A percentile compares a stretch with the other conserved stretches of the same genome.
Conservation (phyloP, 2,329 filamentous ascomycete genomes). For the Chaetomiaceae sp. region DNA sequence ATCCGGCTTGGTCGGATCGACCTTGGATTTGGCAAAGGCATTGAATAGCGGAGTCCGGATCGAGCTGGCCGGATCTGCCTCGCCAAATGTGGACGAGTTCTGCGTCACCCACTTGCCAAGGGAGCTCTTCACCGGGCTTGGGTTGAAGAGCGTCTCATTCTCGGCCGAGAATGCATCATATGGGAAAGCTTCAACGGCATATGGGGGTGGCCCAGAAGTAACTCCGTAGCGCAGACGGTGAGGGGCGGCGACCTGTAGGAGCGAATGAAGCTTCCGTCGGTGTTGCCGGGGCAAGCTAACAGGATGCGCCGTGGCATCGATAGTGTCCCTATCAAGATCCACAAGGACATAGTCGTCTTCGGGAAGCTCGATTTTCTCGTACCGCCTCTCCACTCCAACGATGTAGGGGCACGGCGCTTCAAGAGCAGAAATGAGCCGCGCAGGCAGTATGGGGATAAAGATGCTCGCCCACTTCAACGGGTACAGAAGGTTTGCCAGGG, state of each 20-base stretch:
- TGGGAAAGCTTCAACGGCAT: constrained; percentile 88
- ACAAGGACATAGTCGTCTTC: constrained; percentile 95
- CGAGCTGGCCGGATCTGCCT: constrained; percentile 50
- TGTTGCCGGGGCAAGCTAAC: constrained; percentile 79
- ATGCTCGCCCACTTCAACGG: constrained; percentile 91
- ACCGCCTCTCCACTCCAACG: constrained; percentile 88
- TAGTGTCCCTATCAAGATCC: constrained; percentile 85
- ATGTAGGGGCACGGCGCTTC: constrained; percentile 97
- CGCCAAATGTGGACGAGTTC: constrained; percentile 83
- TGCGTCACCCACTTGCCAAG: constrained; percentile 83
- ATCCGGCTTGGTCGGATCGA: constrained; percentile 62
- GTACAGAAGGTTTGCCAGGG: constrained; percentile 80
- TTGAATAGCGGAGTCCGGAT: constrained; percentile 75
- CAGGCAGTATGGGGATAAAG: constrained; percentile 86
- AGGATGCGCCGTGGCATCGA: constrained; percentile 79
- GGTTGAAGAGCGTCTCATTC: constrained; percentile 72
- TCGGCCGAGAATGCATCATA: constrained; percentile 88
- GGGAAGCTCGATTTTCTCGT: constrained; percentile 79
- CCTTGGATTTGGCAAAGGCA: constrained; percentile 74
- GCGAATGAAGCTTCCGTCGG: constrained; percentile 79
- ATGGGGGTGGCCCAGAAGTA: constrained; percentile 80
- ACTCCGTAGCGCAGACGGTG: constrained; percentile 86
- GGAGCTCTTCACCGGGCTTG: constrained; percentile 64
- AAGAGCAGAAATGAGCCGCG: constrained; percentile 80
- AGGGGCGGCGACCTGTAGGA: constrained; percentile 85